A percentile compares a stretch with the other conserved stretches of the same genome.
These are phyloP conservation scores for Oryza punctata DNA, from an alignment of 176 grass and related monocot genomes.

Conservation along the genomic window DNA sequence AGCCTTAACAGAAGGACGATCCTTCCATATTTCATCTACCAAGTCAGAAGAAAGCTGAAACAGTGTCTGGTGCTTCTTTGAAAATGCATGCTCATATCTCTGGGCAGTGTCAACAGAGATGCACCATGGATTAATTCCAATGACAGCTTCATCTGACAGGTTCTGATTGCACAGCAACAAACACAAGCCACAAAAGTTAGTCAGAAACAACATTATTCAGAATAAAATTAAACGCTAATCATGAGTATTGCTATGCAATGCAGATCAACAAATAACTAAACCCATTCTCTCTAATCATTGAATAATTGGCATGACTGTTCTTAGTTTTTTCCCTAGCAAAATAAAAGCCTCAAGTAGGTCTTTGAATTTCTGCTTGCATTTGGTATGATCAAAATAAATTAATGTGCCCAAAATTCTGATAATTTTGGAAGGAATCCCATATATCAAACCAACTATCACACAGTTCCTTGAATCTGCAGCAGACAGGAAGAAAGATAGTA, in stretches of 20 bases:
- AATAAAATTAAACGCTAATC: background rate
- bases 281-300: background rate
- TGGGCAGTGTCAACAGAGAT: constrained; percentile 73
- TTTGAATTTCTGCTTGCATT: constrained; percentile 17
- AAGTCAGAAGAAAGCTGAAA: constrained; percentile 85
- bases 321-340: background rate
- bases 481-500: background rate
- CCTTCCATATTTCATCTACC: constrained; percentile 89
- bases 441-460: background rate
- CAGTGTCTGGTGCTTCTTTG: constrained; percentile 65
- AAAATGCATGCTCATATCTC: constrained; percentile 78
- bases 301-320: background rate
- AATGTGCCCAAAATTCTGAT: constrained; percentile 1
- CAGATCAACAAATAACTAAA: background rate
- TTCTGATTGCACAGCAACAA: constrained; percentile 59
- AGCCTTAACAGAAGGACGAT: constrained; percentile 57
- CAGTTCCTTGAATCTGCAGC: background rate
- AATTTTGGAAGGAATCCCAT: background rate
- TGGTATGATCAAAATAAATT: background rate
- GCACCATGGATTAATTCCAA: constrained; percentile 94
- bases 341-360: background rate
- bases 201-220: background rate
- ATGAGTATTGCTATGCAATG: background rate
- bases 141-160: constrained; percentile 58
- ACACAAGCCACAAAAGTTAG: constrained; percentile 13